A percentile compares a stretch with the other conserved stretches of the same genome.
These are phyloP conservation scores for Ophiosphaerella narmari DNA, from an alignment of 2,329 filamentous ascomycete species.

Conservation along the genomic window DNA sequence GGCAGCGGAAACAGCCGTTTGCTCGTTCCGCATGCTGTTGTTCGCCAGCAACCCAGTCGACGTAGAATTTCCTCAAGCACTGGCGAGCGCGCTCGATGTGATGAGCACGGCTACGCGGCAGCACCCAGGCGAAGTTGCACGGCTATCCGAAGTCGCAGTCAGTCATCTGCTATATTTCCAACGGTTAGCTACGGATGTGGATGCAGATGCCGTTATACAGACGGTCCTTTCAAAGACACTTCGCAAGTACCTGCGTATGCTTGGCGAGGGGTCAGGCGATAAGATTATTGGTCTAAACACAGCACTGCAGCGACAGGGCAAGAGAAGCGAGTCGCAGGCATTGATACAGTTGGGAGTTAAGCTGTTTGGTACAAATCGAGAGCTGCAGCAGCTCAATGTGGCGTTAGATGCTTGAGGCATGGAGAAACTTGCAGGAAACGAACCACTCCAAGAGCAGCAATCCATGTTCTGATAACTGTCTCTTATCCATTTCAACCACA, in stretches of 20 bases:
- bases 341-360: conserved; percentile 34
- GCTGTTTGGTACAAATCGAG: conserved; percentile 35
- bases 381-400: conserved; percentile 29
- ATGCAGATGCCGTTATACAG: conserved; percentile 58
- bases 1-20: conserved; percentile 63
- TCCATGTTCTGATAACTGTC: conserved; percentile 9
- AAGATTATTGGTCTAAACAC: conserved; percentile 27
- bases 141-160: conserved; percentile 54
- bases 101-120: conserved; percentile 59
- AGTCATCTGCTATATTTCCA: conserved; percentile 55
- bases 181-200: conserved; percentile 51
- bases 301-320: conserved; percentile 31
- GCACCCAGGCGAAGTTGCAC: conserved; percentile 37
- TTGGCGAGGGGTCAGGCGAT: conserved; percentile 35
- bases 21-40: conserved; percentile 72
- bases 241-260: conserved; percentile 39
- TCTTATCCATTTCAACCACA: conserved; percentile 20
- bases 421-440: conserved; percentile 12
- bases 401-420: conserved; percentile 25
- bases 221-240: conserved; percentile 55
- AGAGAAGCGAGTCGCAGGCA: conserved; percentile 30
- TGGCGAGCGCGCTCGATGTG: conserved; percentile 67
- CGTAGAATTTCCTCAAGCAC: conserved; percentile 71
- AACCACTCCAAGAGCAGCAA: conserved; percentile 26
- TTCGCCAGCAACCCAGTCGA: conserved; percentile 67